Evolutionary conservation across 78 protist genomes (phyloP), one percentile per base, ranked within the genome.

Genomic region (Speleostelium caveatum): DNA sequence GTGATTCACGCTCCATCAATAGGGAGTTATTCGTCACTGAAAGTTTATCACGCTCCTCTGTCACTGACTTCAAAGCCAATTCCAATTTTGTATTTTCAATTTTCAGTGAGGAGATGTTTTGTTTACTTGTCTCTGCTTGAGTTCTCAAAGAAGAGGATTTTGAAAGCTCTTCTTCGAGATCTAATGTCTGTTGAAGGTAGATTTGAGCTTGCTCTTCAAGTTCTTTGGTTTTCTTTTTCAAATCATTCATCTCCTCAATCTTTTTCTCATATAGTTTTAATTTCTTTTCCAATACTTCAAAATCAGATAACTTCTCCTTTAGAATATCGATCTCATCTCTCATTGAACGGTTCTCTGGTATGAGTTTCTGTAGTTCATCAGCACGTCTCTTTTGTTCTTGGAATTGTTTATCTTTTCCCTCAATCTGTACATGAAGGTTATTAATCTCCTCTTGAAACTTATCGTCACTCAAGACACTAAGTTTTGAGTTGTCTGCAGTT

Each of bases 261-360:
- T 75, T 88, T 26, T 88, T 74, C 62, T 88, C 75, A 71, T 61
- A 65, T n/a, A 73, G 74, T 36, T 75, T 88, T 17, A 88, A 30
- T 30, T 78, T 88, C 45, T 88, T 85, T 62, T 88, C 94, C 1
- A 75, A 38, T 0, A 56, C 51, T 49, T 88, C 94, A 0, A 75
- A 85, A 28, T 45, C 62, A 19, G 58, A 38, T 16, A 73, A 71
- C 16, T 88, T 88, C 39, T 88, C 94, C 19, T 85, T 19, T 17
- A 88, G 72, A 7, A 88, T 69, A 67, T 88, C 94, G n/a, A 88
- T 78, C 28, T 88, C 91, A 33, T 83, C 91, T 36, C 91, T 38
- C 4, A 83, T 28, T 30, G 75, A 73, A 26, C 91, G 38, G 55
- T 83, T 83, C 33, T 83, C 91, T 33, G 36, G 56, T 19, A 55